These are phyloP conservation scores for Lactarius sp. DNA, from an alignment of 768 basidiomycete species.

Conservation along the genomic window DNA sequence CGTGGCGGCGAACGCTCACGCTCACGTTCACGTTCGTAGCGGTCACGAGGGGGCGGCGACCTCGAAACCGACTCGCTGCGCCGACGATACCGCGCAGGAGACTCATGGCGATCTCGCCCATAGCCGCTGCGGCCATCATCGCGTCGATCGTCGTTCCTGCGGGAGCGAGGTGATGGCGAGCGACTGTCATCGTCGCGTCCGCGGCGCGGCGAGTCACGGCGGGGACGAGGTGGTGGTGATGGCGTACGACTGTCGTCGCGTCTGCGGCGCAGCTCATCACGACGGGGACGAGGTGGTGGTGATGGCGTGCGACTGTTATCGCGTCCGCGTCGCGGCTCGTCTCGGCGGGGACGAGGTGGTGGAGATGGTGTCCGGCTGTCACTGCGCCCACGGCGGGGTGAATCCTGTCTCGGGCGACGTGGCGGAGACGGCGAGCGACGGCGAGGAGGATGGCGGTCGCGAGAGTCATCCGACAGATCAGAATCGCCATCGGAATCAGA, in stretches of 20 bases:
- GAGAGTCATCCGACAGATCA: constrained; percentile 34
- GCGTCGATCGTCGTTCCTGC: constrained; percentile 6
- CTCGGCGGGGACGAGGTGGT: constrained; percentile 26
- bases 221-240: constrained; percentile 26
- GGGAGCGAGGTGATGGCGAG: constrained; percentile 20
- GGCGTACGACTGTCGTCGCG: constrained; percentile 24
- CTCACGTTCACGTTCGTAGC: constrained; percentile 10
- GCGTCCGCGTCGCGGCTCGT: constrained; percentile 14
- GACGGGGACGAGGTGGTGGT: not conserved
- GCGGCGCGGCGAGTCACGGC: constrained; percentile 18
- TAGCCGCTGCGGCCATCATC: constrained; percentile 5
- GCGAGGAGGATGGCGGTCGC: constrained; percentile 27
- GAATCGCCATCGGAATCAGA: constrained; percentile 39
- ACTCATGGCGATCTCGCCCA: constrained; percentile 8
- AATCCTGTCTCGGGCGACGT: constrained; percentile 26
- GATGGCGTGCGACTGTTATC: not conserved
- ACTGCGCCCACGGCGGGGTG: constrained; percentile 25
- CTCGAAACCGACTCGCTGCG: constrained; percentile 20
- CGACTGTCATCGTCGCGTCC: constrained; percentile 17
- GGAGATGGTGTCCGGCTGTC: constrained; percentile 25
- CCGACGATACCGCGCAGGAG: constrained; percentile 13
- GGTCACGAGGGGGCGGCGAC: constrained; percentile 18
- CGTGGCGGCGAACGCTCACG: constrained; percentile 13
- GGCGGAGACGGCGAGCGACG: constrained; percentile 36
- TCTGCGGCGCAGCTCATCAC: constrained; percentile 8